phyloP scores from a whole-genome alignment of 2,329 filamentous ascomycete species.

The Cladosporium sphaerospermum region DNA sequence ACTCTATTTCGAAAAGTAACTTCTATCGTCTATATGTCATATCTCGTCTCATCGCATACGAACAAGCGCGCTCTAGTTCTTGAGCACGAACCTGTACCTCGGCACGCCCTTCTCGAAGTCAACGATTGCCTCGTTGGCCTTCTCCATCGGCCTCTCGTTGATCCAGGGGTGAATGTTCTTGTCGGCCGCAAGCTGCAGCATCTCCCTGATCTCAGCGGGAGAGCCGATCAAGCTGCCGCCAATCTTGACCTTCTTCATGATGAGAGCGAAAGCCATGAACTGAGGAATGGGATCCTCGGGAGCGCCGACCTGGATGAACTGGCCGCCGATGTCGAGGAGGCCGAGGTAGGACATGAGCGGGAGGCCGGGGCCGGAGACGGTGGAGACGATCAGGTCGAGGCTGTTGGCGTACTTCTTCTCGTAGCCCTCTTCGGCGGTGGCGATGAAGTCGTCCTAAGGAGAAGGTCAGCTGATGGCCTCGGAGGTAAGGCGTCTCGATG shows the following conservation, averaged over 20 bases:
- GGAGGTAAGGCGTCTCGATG: background rate
- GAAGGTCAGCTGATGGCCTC: slow-evolving; percentile 20
- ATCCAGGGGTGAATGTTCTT: slow-evolving; percentile 56
- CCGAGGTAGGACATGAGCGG: slow-evolving; percentile 55
- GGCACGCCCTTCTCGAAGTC: slow-evolving; percentile 53
- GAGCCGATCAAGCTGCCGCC: slow-evolving; percentile 44
- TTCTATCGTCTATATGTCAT: too few species aligned
- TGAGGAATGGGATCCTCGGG: slow-evolving; percentile 52
- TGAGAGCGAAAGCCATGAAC: slow-evolving; percentile 52
- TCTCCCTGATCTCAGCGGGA: slow-evolving; percentile 53
- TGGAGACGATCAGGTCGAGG: slow-evolving; percentile 54
- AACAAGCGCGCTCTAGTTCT: slow-evolving; percentile 23
- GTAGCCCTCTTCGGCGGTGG: slow-evolving; percentile 55
- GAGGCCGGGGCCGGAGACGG: slow-evolving; percentile 54
- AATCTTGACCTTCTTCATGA: slow-evolving; percentile 46
- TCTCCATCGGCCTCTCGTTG: slow-evolving; percentile 53
- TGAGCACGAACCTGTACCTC: slow-evolving; percentile 37
- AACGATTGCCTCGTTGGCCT: slow-evolving; percentile 51
- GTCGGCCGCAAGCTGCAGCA: slow-evolving; percentile 54
- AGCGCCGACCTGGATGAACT: slow-evolving; percentile 59
- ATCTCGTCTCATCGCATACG: too few species aligned
- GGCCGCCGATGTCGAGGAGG: slow-evolving; percentile 53
- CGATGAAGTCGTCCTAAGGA: slow-evolving; percentile 36
- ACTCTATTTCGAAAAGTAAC: too few species aligned
- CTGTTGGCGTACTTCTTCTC: slow-evolving; percentile 44